A percentile compares a stretch with the other conserved stretches of the same genome.
phyloP scores from a whole-genome alignment of 2,329 filamentous ascomycete species.

The Fusarium aywerte region DNA sequence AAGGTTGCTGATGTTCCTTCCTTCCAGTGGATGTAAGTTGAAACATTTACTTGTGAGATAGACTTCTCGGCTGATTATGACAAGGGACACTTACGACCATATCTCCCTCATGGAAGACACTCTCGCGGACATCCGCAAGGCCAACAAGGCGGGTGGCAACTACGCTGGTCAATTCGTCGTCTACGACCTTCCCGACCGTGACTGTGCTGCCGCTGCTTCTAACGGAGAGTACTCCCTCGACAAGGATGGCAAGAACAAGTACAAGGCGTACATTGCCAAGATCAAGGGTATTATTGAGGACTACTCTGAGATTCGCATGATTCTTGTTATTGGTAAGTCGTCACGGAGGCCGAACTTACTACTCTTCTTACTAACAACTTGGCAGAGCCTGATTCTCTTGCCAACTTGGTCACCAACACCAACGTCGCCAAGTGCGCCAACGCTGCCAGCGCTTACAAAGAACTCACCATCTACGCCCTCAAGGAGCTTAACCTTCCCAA shows the following conservation, averaged over 20 bases:
- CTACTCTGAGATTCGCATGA: conserved; percentile 57
- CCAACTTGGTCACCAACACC: conserved; percentile 68
- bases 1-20: conserved; percentile 63
- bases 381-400: conserved; percentile 66
- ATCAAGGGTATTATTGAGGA: conserved; percentile 56
- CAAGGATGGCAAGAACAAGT: conserved; percentile 62
- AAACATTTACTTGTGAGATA: rapidly evolving
- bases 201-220: conserved; percentile 66
- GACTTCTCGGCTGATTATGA: conserved; percentile 3
- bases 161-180: conserved; percentile 64
- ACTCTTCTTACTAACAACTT: not conserved
- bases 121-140: conserved; percentile 56
- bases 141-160: conserved; percentile 51
- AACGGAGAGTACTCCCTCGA: conserved; percentile 66
- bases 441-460: conserved; percentile 61
- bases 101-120: conserved; percentile 59
- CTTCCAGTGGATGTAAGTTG: conserved; percentile 63
- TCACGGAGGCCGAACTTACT: rapidly evolving
- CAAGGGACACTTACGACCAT: conserved; percentile 62
- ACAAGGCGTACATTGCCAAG: conserved; percentile 66
- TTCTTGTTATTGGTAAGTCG: conserved; percentile 57
- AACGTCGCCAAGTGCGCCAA: conserved; percentile 61
- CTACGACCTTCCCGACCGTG: conserved; percentile 68
- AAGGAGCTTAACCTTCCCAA: conserved; percentile 64
- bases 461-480: conserved; percentile 63